Evolutionary conservation across 192 early-diverging fungal species (phyloP).

Genomic region (Anaeromyces robustus): DNA sequence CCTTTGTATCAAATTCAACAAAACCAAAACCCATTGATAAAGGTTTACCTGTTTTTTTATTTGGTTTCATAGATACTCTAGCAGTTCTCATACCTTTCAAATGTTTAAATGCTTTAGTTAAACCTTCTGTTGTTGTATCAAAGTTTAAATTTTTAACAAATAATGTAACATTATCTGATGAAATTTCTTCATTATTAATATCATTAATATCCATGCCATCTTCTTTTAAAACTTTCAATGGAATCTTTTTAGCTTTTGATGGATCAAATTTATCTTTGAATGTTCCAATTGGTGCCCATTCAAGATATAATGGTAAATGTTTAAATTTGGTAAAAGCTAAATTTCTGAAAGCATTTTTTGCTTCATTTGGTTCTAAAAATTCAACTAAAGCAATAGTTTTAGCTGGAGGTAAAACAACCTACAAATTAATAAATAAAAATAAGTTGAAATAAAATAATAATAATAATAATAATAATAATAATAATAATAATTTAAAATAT

Average conservation of each 20-base stretch:
- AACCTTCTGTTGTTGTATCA: constrained; percentile 62
- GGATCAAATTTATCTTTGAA: constrained; percentile 51
- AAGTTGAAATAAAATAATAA: too few relatives aligned
- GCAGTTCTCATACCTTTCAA: constrained; percentile 67
- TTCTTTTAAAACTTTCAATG: constrained; percentile 4
- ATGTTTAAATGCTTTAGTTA: constrained; percentile 54
- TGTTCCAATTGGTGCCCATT: constrained; percentile 73
- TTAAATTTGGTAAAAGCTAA: constrained; percentile 88
- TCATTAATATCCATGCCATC: background rate
- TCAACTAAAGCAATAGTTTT: constrained; percentile 89
- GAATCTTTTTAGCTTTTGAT: constrained; percentile 16
- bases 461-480: too few relatives aligned
- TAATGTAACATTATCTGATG: constrained; percentile 50
- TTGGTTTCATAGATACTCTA: constrained; percentile 69
- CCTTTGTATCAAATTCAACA: constrained; percentile 70
- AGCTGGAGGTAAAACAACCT: constrained; percentile 72
- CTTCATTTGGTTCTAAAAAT: constrained; percentile 77
- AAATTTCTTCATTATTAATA: constrained; percentile 34
- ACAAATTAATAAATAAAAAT: background rate
- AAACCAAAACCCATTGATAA: constrained; percentile 97
- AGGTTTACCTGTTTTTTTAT: constrained; percentile 63
- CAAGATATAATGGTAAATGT: constrained; percentile 78
- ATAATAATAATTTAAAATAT: too few relatives aligned
- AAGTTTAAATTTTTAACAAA: constrained; percentile 97
- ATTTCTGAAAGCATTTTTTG: constrained; percentile 68